These are phyloP conservation scores for Lentinula boryana DNA, from an alignment of 768 basidiomycete genomes.

Conservation along the genomic window DNA sequence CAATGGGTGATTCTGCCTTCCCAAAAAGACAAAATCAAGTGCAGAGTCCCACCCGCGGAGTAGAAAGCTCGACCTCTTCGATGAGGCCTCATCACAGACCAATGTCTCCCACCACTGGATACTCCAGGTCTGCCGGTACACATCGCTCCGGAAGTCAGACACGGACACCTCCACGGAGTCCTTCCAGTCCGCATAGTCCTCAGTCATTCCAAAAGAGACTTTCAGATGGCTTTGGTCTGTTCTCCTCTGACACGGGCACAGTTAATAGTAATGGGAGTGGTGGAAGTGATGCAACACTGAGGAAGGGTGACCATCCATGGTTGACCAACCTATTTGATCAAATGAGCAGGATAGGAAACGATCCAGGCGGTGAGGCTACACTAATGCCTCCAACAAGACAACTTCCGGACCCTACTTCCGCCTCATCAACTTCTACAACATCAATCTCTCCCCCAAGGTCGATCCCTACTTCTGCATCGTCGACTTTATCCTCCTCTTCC, in stretches of 20 bases:
- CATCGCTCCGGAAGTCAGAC: not conserved
- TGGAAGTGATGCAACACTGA: slow-evolving; percentile 23
- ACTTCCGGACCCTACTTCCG: slow-evolving; percentile 1
- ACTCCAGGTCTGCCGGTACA: not conserved
- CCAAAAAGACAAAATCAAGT: slow-evolving; percentile 10
- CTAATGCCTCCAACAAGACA: slow-evolving; percentile 5
- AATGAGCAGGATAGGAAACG: slow-evolving; percentile 2
- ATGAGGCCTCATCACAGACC: not conserved
- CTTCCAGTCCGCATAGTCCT: slow-evolving; percentile 47
- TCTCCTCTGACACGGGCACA: slow-evolving; percentile 1
- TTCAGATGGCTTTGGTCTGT: not conserved
- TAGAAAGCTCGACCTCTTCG: not conserved
- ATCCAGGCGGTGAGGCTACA: slow-evolving; percentile 7
- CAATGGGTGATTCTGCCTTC: slow-evolving; percentile 38
- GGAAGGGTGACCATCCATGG: slow-evolving; percentile 23
- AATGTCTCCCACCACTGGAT: not conserved
- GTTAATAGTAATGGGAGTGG: not conserved
- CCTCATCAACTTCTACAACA: not conserved
- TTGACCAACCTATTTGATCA: slow-evolving; percentile 17
- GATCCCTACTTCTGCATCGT: not conserved
- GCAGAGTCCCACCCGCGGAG: slow-evolving; percentile 13
- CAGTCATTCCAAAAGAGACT: slow-evolving; percentile 10
- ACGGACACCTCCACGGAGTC: slow-evolving; percentile 54
- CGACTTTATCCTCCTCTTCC: not conserved
- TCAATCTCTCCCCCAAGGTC: not conserved